phyloP scores from a whole-genome alignment of 2,329 filamentous ascomycete species.

The Meredithiella fracta region DNA sequence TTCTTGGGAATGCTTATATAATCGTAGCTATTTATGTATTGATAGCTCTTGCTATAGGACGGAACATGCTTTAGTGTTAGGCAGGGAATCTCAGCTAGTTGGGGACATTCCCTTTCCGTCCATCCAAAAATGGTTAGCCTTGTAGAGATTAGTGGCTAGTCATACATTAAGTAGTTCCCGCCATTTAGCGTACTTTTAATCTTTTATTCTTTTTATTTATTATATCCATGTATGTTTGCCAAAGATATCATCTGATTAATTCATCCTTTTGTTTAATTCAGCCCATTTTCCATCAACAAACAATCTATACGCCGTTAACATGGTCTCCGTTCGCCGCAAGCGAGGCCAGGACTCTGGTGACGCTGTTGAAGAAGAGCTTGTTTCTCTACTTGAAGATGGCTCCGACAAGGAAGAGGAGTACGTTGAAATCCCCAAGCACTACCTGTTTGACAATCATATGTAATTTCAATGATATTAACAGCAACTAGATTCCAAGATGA shows the following conservation, averaged over 20 bases:
- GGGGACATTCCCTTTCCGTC: too few species aligned
- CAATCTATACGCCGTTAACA: background rate
- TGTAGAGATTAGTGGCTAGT: too few species aligned
- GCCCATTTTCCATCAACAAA: background rate
- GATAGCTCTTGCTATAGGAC: too few species aligned
- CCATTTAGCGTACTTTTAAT: too few species aligned
- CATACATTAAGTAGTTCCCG: too few species aligned
- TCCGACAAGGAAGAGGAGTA: slow-evolving; percentile 35
- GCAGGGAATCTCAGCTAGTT: too few species aligned
- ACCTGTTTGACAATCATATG: background rate
- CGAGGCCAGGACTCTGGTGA: slow-evolving; percentile 33
- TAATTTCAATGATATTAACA: background rate
- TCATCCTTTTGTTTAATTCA: background rate
- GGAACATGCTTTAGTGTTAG: too few species aligned
- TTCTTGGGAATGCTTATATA: too few species aligned
- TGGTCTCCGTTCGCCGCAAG: slow-evolving; percentile 31
- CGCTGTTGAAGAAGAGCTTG: slow-evolving; percentile 29
- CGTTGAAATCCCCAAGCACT: slow-evolving; percentile 19
- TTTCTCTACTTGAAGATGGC: slow-evolving; percentile 35
- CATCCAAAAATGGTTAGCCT: too few species aligned
- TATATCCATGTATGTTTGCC: background rate
- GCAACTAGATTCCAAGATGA: background rate
- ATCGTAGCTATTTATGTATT: too few species aligned
- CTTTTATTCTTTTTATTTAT: too few species aligned
- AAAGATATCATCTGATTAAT: background rate